Evolutionary conservation across 805 yeast species (phyloP), one percentile per base, ranked within the genome.

Genomic region (Saccharomycopsis microspora): DNA sequence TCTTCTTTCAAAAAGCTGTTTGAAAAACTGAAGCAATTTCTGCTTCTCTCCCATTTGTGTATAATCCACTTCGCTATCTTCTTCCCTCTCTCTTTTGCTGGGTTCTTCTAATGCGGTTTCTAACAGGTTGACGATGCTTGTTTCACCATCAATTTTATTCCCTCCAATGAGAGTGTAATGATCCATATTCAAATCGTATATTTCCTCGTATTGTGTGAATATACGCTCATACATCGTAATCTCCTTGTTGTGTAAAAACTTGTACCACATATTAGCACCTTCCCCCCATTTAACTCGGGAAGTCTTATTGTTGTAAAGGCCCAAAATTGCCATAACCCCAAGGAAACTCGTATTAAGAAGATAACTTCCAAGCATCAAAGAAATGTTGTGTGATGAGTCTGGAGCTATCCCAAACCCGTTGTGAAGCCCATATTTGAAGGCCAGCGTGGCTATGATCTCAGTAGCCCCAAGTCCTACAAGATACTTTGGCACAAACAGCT

Each of bases 161-260:
- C 43, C 46, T n/a, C 51, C 54, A 32, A 52, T 36, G 28, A 52
- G 49, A 55, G 70, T 74, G 52, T 57, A 70, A 49, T 70, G 70
- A 36, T 61, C 57, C 9, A 67, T 57, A 46, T 69, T 70, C 39
- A 67, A 56, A 47, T 70, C 74, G 48, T 63, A 64, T 50, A 62
- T 59, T 56, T 70, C 74, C 53, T 70, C 74, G 46, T 64, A 70
- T 48, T 66, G 64, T 5, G 63, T 61, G 47, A 70, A 58, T 30
- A 69, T 61, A 45, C 61, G 59, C 51, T 67, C 66, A 9, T 65
- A 58, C 5, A 57, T 47, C 3, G 59, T 41, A 5, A 68, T 52
- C 49, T 68, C 72, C 7, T 62, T 61, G 6, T 58, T 55, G 47
- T 66, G 67, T 5, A 57, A 40, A 31, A 55, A 54, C 11, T 66